Base-by-base conservation (phyloP, 192 early-diverging fungal genomes). In the Gaertneriomyces sp. region DNA sequence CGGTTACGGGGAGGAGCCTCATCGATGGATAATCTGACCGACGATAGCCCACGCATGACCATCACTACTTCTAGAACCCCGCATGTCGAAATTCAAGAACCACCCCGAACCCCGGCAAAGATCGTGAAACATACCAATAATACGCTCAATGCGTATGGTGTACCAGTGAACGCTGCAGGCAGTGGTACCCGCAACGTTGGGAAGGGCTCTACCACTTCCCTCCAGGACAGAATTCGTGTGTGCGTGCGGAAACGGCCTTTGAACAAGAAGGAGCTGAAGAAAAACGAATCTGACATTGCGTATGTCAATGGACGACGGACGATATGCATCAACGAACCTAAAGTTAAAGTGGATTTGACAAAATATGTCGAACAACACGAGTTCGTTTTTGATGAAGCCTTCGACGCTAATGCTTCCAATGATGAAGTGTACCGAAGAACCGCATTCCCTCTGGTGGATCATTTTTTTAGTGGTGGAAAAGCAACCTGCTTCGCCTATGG, bases 401-500 rank as follows among this genome's bases (percentile, higher is more conserved):
- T 98, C 79, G 92, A 92, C 65, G 82, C 81, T 19, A 78, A 89
- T 68, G 74, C 83, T 14, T 76, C 77, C 55, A 97, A 98, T 70
- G 89, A 90, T 52, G 80, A 90, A 41, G 84, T 91, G 3, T 99
- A 99, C 73, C 76, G 85, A 67, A 82, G 93, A 45, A 98, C 96
- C 4, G 96, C 96, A 44, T 83, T 86, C 53, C 96, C 96, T 0
- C 74, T 99, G 33, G 95, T 99, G 1, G 87, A 95, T 53, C 96
- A 96, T 72, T 87, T 97, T 20, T 99, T 99, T 58, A 71, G 79
- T 38, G 96, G 96, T 0, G 96, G 96, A 64, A 97, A 96, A 60
- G 94, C 94, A 0, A 99, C 96, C 8, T 98, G 95, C 69, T 99
- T 99, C 89, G 96, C 95, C 42, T 99, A 99, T 42, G 72, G 72